Evolutionary conservation across 1,284 basidiomycete genomes (phyloP), one percentile per base, ranked within the genome.

Genomic region (Cutaneotrichosporon sp.): DNA sequence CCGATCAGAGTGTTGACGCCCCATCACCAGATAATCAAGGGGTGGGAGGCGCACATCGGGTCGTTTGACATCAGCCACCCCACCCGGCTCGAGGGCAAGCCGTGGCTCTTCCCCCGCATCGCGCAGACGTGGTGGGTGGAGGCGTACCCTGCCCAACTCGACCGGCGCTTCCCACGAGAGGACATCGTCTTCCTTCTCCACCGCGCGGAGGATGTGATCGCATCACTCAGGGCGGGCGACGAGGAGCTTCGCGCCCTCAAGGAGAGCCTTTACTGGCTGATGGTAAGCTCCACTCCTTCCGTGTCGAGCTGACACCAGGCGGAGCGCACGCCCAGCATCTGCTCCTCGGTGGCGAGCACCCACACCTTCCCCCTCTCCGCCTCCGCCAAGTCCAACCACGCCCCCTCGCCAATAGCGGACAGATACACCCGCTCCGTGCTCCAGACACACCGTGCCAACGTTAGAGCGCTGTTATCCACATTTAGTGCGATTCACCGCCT

Each of bases 131-230:
- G 50, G 50, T 51, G 50, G 50, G 20, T 10, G 4, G 50, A 51
- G 50, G 31, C 5, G n/a, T 51, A 51, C n/a, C 8, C 29, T n/a
- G 29, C 11, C 9, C 50, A 51, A 13, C 31, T 51, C 7, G n/a
- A n/a, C 1, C 50, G 50, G 11, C 11, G 10, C 18, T 51, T 51
- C 29, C 50, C 50, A 1, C n/a, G 29, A 2, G 31, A 34, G 11
- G 50, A 51, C 31, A 51, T 51, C 6, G 31, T 22, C 20, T 51
- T 51, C 20, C 50, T 51, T n/a, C 50, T 51, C 31, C 27, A 51
- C 50, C 16, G 50, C 10, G 31, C 50, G 9, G 50, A 51, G 10
- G 50, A 51, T 2, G 29, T 51, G 16, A 14, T 51, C 31, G 18
- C 29, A n/a, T 20, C n/a, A 27, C n/a, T 51, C 9, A 33, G 8